phyloP scores from a whole-genome alignment of 2,329 filamentous ascomycete species.

The Periconia macrospinosa region DNA sequence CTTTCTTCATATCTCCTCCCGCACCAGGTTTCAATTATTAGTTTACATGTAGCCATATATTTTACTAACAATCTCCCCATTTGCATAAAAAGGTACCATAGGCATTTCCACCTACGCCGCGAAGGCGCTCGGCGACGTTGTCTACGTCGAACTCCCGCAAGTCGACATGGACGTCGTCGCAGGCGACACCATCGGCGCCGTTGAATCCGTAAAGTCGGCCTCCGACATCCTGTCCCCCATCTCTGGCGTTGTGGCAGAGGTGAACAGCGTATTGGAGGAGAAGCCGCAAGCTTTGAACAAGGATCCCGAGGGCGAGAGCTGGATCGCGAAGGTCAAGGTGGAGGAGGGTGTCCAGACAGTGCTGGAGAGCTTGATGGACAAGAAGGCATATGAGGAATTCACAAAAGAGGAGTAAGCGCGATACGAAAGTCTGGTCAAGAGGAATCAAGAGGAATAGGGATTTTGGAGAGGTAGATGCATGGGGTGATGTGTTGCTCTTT shows the following conservation, averaged over 20 bases:
- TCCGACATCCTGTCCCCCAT: constrained; percentile 94
- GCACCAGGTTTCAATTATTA: not conserved
- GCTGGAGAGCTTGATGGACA: constrained; percentile 65
- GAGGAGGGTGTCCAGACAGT: constrained; percentile 61
- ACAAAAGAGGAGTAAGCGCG: constrained; percentile 52
- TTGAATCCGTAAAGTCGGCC: constrained; percentile 98
- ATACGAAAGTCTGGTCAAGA: too few species aligned
- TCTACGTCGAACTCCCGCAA: constrained; percentile 92
- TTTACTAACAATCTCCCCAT: not conserved
- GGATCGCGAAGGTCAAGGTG: constrained; percentile 88
- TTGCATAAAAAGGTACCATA: constrained; percentile 60
- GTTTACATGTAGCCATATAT: not conserved
- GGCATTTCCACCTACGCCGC: constrained; percentile 93
- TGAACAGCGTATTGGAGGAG: constrained; percentile 77
- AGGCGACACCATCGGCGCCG: constrained; percentile 87
- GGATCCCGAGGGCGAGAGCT: constrained; percentile 85
- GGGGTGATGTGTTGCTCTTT: not conserved
- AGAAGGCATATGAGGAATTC: constrained; percentile 75
- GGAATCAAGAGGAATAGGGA: too few species aligned
- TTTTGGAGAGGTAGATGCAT: too few species aligned
- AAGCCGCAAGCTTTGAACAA: constrained; percentile 87
- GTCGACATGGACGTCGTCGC: constrained; percentile 67
- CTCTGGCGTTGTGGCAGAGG: constrained; percentile 71
- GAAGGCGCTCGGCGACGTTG: constrained; percentile 89
- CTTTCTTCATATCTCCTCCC: not conserved